phyloP scores from a whole-genome alignment of 106 monocot genomes.

The Dendrobium catenatum region DNA sequence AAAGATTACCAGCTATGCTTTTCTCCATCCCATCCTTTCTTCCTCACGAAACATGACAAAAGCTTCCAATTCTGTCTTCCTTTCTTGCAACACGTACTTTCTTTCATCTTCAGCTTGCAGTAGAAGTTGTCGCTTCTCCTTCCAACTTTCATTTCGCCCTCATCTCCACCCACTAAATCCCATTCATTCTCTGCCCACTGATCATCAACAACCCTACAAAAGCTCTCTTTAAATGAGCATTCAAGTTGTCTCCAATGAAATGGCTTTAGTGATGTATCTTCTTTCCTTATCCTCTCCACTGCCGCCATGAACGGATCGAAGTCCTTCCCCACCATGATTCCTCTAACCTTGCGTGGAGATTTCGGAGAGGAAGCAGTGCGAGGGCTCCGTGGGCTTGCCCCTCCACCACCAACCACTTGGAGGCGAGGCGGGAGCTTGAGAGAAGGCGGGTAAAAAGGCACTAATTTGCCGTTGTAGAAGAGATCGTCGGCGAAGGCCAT shows the following conservation, averaged over 20 bases:
- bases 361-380: background rate
- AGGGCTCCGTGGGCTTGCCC: background rate
- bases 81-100: background rate
- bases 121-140: background rate
- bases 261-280: background rate
- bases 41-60: background rate
- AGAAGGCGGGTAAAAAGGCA: background rate
- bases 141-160: background rate
- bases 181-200: background rate
- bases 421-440: conserved; percentile 9
- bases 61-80: background rate
- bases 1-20: no score
- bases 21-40: no score
- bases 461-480: background rate
- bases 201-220: background rate
- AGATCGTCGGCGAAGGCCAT: conserved; percentile 8
- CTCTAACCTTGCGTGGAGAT: background rate
- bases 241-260: conserved; percentile 4
- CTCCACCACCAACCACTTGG: background rate
- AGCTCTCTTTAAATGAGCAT: background rate
- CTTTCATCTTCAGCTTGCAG: background rate
- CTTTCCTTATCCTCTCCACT: conserved; percentile 10
- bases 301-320: conserved; percentile 8
- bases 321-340: background rate
- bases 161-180: background rate